Base-by-base conservation (phyloP, 306 rosid genomes). In the Cucumis melo region DNA sequence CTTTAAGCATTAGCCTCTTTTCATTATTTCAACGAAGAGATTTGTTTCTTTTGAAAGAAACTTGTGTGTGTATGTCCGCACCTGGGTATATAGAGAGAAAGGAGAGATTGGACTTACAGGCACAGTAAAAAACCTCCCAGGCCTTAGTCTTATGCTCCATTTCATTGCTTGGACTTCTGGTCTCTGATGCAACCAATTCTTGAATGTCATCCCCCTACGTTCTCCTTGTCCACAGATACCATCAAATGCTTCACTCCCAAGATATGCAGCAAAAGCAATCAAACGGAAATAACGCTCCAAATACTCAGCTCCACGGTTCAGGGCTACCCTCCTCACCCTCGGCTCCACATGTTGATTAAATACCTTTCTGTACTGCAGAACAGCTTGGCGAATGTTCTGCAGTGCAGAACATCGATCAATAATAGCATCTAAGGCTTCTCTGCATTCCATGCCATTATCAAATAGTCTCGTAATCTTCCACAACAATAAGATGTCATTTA, bases 201-300 rank as follows among this genome's bases (percentile, higher is more conserved):
- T 92, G 81, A 90, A 92, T 80, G 92, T 86, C 93, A 89, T 86
- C 81, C 81, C 78, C 81, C 81, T 81, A 32, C 82, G 81, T 78
- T 83, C 87, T 75, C 91, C 92, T 82, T 88, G 89, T 82, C 90
- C 87, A 83, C 92, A 92, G 78, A 87, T 85, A 71, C 90, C 94
- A 84, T 92, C 98, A 80, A 89, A 92, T 74, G 94, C 98, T 81
- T 89, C 92, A 54, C 98, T 90, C 80, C 98, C 98, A 78, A 92
- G 94, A 86, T 92, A 90, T 80, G 98, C 98, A 51, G 98, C 93
- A 87, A 92, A 92, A 54, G 98, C 90, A 87, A 92, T 92, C 77
- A 92, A 85, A 78, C 91, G 92, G 84, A 92, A 92, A 83, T 92
- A 92, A 46, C 98, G 88, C 73, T 92, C 98, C 83, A 92, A 84